Evolutionary conservation across 108 stramenopile genomes (phyloP), one percentile per base, ranked within the genome.

Genomic region (Bacterosira constricta): DNA sequence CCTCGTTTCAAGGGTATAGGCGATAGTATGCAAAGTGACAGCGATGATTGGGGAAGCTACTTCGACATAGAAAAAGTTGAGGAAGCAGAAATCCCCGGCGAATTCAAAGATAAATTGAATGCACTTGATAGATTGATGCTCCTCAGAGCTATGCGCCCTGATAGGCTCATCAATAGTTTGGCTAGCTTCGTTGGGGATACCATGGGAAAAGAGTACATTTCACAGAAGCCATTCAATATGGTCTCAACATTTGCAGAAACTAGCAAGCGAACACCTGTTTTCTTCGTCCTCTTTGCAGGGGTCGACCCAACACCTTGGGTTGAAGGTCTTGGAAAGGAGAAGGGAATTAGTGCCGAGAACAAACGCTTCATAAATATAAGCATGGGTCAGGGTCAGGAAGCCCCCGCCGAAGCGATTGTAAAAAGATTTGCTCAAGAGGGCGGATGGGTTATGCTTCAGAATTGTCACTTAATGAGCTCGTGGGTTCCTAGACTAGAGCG

Each of bases 401-500:
- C 66, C 9, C 84, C 74, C 18, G 91, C 90, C 25, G 89, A 92
- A 62, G 76, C 81, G 6, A 59, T 81, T 10, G 52, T 93, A 9
- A 61, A 66, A 13, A 49, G 45, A 30, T 68, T 78, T 61, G 91
- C 91, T 9, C 83, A 85, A 62, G 72, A 83, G 31, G 93, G 93
- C 6, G 88, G 90, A 18, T 94, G 93, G 93, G 87, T 94, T 30
- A 88, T 92, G 90, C 85, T 94, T 18, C 91, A 92, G 69, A 92
- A 94, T 53, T 87, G 90, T 37, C 93, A 94, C 63, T 64, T 94
- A 37, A 91, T 91, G 88, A 84, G 84, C 51, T 77, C 80, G 23
- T 92, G 91, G 93, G 88, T 94, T 1, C 88, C 91, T 6, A 72
- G 51, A 37, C 72, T 94, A 5, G 93, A 94, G 62, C 69, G 89